Evolutionary conservation across 176 grass and related monocot genomes (phyloP).

Genomic region (Themeda triandra): DNA sequence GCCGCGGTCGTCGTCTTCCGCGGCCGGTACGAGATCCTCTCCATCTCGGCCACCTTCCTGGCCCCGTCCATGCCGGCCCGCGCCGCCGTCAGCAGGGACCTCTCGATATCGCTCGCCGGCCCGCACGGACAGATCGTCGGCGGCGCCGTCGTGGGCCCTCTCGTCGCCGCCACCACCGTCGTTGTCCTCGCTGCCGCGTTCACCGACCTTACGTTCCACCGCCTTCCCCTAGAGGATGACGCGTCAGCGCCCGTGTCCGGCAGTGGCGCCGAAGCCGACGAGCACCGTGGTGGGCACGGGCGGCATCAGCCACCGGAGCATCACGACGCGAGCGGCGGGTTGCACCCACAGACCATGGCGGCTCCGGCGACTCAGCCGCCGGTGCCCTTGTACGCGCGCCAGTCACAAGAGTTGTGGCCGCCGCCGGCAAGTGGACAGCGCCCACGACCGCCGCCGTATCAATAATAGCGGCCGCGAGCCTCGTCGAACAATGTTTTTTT

Average conservation of each 20-base stretch:
- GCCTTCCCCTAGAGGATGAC: constrained; percentile 50
- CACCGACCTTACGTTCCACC: constrained; percentile 44
- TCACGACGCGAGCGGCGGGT: neutral
- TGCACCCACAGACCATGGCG: neutral
- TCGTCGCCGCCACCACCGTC: constrained; percentile 68
- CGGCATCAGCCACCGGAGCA: constrained; percentile 7
- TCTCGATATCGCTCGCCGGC: constrained; percentile 62
- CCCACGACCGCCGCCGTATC: constrained; percentile 22
- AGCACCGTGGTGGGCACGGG: neutral
- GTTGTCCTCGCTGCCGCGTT: constrained; percentile 37
- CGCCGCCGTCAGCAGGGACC: neutral
- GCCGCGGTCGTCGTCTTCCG: constrained; percentile 44
- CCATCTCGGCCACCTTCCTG: constrained; percentile 75
- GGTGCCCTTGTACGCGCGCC: neutral
- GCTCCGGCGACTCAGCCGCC: constrained; percentile 7
- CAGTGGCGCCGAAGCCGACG: constrained; percentile 28
- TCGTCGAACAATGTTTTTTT: neutral
- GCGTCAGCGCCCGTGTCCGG: constrained; percentile 34
- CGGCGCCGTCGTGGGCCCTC: constrained; percentile 53
- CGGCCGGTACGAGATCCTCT: constrained; percentile 77
- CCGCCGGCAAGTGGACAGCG: constrained; percentile 12
- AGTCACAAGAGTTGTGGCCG: constrained; percentile 16
- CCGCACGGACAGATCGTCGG: constrained; percentile 81
- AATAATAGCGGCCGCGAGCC: neutral
- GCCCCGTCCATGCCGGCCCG: constrained; percentile 47